Base-by-base conservation (phyloP, 1,284 basidiomycete species). In the Ceratobasidium sp. region DNA sequence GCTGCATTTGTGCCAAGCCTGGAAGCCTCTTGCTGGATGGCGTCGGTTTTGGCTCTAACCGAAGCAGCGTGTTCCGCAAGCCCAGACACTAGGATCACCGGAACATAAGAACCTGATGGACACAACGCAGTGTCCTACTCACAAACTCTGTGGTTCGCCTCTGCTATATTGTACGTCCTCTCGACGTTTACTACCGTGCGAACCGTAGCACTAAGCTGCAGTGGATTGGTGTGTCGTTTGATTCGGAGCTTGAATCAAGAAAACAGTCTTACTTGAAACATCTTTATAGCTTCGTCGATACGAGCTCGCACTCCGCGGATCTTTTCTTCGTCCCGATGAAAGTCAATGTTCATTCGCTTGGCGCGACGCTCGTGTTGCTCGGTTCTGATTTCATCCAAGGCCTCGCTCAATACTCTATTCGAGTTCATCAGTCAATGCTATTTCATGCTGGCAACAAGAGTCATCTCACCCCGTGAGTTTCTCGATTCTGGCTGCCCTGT, bases 241-340 rank as follows among this genome's bases (percentile, higher is more conserved):
- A n/a, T n/a, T n/a, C n/a, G n/a, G n/a, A n/a, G n/a, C n/a, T n/a
- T n/a, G n/a, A n/a, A n/a, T n/a, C n/a, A n/a, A n/a, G n/a, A n/a
- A n/a, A n/a, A n/a, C n/a, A n/a, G n/a, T n/a, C 50, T 6, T 60
- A 60, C 58, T 39, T 41, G 34, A 39, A 60, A 60, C 5, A 60
- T 21, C 1, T 30, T 39, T 10, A 60, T n/a, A 2, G 58, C 39
- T 23, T 10, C 23, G 5, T 60, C 39, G 3, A 60, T 5, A 10
- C 36, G 18, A 18, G 3, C 21, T n/a, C 23, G 43, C 36, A 60
- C 23, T 10, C 34, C 39, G 3, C 21, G 12, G 36, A 60, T 60
- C 16, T 60, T 8, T 5, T 53, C 10, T 3, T 28, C 8, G 28
- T 9, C 6, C 50, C 28, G 21, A 23, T 16, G 8, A 10, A 53